Base-by-base conservation (phyloP, 2,329 filamentous ascomycete genomes). In the Colletotrichum phormii region DNA sequence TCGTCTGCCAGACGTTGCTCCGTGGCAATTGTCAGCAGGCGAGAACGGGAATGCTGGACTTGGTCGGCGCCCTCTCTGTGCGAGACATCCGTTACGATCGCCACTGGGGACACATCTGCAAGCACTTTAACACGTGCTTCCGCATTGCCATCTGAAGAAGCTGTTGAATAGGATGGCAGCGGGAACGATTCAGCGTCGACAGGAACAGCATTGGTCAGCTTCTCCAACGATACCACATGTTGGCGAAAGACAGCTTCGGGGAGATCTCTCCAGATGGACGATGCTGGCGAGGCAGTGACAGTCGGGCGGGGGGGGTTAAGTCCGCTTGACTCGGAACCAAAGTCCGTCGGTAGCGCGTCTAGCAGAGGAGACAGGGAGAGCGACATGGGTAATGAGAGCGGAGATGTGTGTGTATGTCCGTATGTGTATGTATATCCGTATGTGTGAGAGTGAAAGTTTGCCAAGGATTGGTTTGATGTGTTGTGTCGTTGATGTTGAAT, bases 1-100 rank as follows among this genome's bases (percentile, higher is more conserved):
- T 75, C 74, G 42, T 75, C 72, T 5, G 74, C 67, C 8, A 75
- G 67, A 2, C 68, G 61, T 22, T 75, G 74, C 24, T 75, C 74
- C 1, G 46, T n/a, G 15, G 61, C 64, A n/a, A 69, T 58, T 12
- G 68, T 54, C 3, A 75, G 61, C 2, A 35, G 72, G 12, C 46
- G 49, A 53, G 35, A 59, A 55, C 55, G 58, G n/a, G n/a, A 22
- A 26, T 54, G 35, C 18, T 22, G 5, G 33, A 24, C 24, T 3
- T 11, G 15, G 26, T 26, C 13, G 5, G 55, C 46, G 54, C 54
- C 49, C 31, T 64, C 33, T 70, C 59, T 65, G 59, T 18, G 8
- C 33, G 5, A 13, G 18, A 26, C 26, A 31, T 62, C 9, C 42
- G 65, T 18, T 13, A 22, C 53, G 15, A 8, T 26, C 6, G 33